phyloP scores from a whole-genome alignment of 352 stramenopile species.

The Lagenidium sp. region DNA sequence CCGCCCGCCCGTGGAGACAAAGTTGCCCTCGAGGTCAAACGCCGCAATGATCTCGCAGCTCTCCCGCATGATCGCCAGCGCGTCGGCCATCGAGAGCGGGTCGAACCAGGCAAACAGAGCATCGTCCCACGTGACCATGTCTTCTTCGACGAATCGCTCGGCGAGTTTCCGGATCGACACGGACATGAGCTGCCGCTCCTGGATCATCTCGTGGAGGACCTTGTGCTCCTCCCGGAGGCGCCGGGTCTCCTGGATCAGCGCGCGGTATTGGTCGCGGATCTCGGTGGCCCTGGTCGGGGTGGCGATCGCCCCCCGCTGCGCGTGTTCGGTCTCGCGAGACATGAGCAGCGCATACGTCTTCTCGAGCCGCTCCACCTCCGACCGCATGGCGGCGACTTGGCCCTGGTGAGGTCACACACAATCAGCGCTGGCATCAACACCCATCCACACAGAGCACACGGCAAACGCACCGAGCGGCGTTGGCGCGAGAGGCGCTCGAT shows the following conservation, averaged over 20 bases:
- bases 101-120: constrained; percentile 5
- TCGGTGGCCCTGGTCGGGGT: no score
- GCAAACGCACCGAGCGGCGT: constrained; percentile 6
- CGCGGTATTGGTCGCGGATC: constrained; percentile 3
- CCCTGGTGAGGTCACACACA: constrained; percentile 1
- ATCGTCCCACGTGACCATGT: constrained; percentile 8
- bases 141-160: constrained; percentile 5
- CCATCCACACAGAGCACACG: neutral
- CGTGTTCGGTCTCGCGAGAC: neutral
- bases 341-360: neutral
- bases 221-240: constrained; percentile 7
- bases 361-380: constrained; percentile 8
- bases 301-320: constrained; percentile 20
- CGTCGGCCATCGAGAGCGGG: constrained; percentile 6
- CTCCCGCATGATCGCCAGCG: constrained; percentile 6
- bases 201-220: constrained; percentile 3
- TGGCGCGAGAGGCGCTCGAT: constrained; percentile 12
- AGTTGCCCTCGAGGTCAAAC: constrained; percentile 6
- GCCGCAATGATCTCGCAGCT: constrained; percentile 8
- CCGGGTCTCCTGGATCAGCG: constrained; percentile 2
- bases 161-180: constrained; percentile 5
- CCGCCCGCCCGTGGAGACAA: constrained; percentile 7
- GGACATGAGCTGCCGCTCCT: constrained; percentile 4
- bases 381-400: constrained; percentile 5
- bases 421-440: neutral